These are phyloP conservation scores for Mycocalia duriaeana DNA, from an alignment of 1,284 basidiomycete species.

Conservation along the genomic window DNA sequence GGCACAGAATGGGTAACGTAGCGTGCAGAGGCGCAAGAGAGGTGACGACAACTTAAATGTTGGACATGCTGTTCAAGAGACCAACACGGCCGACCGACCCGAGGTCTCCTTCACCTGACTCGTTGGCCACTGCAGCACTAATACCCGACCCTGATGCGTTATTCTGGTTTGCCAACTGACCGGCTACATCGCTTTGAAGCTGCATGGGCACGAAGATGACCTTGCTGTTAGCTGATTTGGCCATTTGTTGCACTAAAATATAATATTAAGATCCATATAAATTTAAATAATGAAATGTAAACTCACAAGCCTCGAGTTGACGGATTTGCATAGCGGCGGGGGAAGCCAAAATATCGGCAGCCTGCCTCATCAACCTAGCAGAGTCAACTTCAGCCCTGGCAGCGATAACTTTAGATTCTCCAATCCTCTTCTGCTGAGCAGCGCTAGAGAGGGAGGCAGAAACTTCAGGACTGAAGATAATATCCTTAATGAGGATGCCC, in stretches of 20 bases:
- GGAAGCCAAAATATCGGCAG: slow-evolving; percentile 86
- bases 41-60: slow-evolving; percentile 27
- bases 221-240: slow-evolving; percentile 76
- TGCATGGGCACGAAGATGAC: slow-evolving; percentile 95
- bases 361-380: slow-evolving; percentile 90
- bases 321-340: slow-evolving; percentile 97
- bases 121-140: slow-evolving; percentile 30
- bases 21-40: background rate
- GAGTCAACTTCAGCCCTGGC: slow-evolving; percentile 94
- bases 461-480: slow-evolving; percentile 90
- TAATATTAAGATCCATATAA: slow-evolving; percentile 1
- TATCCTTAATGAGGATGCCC: slow-evolving; percentile 91
- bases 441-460: slow-evolving; percentile 89
- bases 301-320: slow-evolving; percentile 84
- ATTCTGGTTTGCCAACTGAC: slow-evolving; percentile 34
- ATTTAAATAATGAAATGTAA: slow-evolving; percentile 25
- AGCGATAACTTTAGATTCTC: slow-evolving; percentile 94
- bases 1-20: background rate
- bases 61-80: slow-evolving; percentile 47
- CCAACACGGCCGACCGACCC: slow-evolving; percentile 46
- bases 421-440: slow-evolving; percentile 91
- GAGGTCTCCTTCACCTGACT: slow-evolving; percentile 35
- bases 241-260: slow-evolving; percentile 63
- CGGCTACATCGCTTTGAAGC: slow-evolving; percentile 67
- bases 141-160: slow-evolving; percentile 33